Evolutionary conservation across 1,284 basidiomycete species (phyloP), one percentile per base, ranked within the genome.

Genomic region (Rhodotorula mucilaginosa): DNA sequence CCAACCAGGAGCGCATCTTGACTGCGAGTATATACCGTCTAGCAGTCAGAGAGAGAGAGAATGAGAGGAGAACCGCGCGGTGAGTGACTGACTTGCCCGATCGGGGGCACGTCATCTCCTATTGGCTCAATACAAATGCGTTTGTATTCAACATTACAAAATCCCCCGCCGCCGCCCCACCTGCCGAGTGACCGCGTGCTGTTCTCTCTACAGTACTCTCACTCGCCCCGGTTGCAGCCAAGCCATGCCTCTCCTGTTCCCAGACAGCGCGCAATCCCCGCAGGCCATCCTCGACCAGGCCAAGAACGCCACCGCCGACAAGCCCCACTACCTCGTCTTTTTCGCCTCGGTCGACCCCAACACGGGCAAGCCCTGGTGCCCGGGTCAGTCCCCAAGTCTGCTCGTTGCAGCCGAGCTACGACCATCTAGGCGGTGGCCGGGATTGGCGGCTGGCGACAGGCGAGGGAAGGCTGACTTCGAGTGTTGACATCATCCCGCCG

Each of bases 331-430:
- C 70, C 77, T 83, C 70, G 73, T 83, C 71, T 83, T 83, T 77
- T 82, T 82, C 78, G 81, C 82, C 12, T 73, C 76, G n/a, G 68
- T 81, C 59, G 80, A 80, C 44, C 65, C 71, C 16, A n/a, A 57
- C 19, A 77, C 82, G 13, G 82, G 82, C 10, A 73, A 79, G 67
- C 82, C 82, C 80, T 83, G 83, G 83, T 83, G 83, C 74, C 81
- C 81, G 23, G 54, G 54, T 56, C 54, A 56, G 26, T 56, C 54
- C 18, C 2, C 13, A 5, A 23, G 0, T 34, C 34, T 34, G 34
- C 34, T 34, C 34, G 4, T 7, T 34, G 34, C 3, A 34, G 34
- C 6, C 34, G 34, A 5, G 6, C 8, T 34, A 5, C 34, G 5
- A 7, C 34, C 34, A 34, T 34, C 34, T 34, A 34, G 34, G 34